Evolutionary conservation across 768 basidiomycete genomes (phyloP).

Genomic region (Infundibulicybe gibba): DNA sequence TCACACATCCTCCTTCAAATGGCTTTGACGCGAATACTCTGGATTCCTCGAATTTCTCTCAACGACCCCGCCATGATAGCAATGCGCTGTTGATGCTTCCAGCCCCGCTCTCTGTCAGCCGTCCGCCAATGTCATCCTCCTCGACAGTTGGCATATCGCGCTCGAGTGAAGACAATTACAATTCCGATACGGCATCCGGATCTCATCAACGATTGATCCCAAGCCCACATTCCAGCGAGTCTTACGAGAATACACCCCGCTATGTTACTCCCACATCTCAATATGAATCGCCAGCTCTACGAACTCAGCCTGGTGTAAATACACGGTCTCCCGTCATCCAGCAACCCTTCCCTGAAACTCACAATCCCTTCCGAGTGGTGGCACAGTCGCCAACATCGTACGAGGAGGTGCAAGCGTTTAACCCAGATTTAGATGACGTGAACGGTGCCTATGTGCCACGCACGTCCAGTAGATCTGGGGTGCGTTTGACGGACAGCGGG

Average conservation of each 20-base stretch:
- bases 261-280: conserved; percentile 22
- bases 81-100: conserved; percentile 71
- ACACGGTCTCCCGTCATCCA: conserved; percentile 20
- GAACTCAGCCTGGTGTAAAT: conserved; percentile 10
- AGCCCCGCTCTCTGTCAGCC: conserved; percentile 64
- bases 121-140: conserved; percentile 46
- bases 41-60: conserved; percentile 48
- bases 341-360: conserved; percentile 37
- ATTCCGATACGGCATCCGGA: conserved; percentile 35
- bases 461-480: conserved; percentile 45
- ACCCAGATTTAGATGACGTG: conserved; percentile 28
- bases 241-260: conserved; percentile 33
- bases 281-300: conserved; percentile 14
- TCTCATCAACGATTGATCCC: conserved; percentile 41
- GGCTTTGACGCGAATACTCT: conserved; percentile 57
- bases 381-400: conserved; percentile 33
- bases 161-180: conserved; percentile 46
- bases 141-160: conserved; percentile 41
- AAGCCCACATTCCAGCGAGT: conserved; percentile 39
- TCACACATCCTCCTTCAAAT: conserved; percentile 52
- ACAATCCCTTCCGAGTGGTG: conserved; percentile 56
- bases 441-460: conserved; percentile 27
- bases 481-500: conserved; percentile 79
- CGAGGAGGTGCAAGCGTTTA: conserved; percentile 33
- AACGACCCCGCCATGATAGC: conserved; percentile 64